A percentile compares a stretch with the other conserved stretches of the same genome.
Conservation (phyloP, 2,329 filamentous ascomycete genomes). For the Verticillium albo-atrum region DNA sequence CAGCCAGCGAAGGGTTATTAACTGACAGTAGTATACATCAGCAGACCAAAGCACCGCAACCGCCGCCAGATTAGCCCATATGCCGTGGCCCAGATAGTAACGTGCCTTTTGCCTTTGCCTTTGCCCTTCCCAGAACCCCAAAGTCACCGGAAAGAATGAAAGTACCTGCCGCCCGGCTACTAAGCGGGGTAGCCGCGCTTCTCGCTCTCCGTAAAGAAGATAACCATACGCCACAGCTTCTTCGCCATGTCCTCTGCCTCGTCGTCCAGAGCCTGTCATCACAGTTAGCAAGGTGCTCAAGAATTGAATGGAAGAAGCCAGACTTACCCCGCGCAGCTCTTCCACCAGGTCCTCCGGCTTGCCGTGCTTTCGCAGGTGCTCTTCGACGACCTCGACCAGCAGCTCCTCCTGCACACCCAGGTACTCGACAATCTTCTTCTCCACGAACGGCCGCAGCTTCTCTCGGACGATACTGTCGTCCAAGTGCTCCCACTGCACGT, state of each 20-base stretch:
- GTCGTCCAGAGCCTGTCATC: slow-evolving; percentile 74
- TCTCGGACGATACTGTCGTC: slow-evolving; percentile 76
- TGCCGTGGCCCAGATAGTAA: neutral
- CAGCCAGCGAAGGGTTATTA: neutral
- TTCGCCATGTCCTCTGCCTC: slow-evolving; percentile 91
- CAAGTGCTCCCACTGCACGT: slow-evolving; percentile 87
- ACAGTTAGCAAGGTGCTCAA: slow-evolving; percentile 19
- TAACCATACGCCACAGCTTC: slow-evolving; percentile 97
- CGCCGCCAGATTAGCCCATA: neutral
- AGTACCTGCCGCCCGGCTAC: neutral
- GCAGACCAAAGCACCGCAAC: neutral
- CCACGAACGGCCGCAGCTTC: slow-evolving; percentile 89
- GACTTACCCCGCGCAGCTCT: slow-evolving; percentile 74
- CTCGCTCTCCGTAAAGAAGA: slow-evolving; percentile 95
- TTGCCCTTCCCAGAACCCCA: neutral
- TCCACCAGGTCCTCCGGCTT: slow-evolving; percentile 77
- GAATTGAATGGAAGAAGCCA: too few relatives aligned
- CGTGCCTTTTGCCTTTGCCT: neutral
- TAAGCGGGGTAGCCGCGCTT: slow-evolving; percentile 77
- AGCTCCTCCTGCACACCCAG: slow-evolving; percentile 95
- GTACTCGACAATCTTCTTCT: slow-evolving; percentile 97
- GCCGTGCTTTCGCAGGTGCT: slow-evolving; percentile 72
- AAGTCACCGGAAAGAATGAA: neutral
- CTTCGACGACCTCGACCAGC: slow-evolving; percentile 87
- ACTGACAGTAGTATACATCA: neutral